phyloP scores from a whole-genome alignment of 495 filamentous ascomycete species.

The Neurospora intermedia region DNA sequence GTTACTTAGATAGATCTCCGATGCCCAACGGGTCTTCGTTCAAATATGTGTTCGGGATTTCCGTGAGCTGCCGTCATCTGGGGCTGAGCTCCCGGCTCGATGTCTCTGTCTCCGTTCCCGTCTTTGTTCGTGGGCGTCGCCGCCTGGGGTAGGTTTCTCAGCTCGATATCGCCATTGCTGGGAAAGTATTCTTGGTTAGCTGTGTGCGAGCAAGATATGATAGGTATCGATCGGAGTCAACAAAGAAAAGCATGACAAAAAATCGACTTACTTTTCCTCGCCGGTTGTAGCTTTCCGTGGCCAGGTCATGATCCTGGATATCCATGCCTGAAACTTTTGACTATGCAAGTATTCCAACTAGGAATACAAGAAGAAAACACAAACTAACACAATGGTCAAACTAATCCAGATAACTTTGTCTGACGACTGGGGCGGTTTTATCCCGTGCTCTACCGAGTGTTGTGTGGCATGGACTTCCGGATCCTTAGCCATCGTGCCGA shows the following conservation, averaged over 20 bases:
- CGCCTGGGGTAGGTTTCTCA: neutral
- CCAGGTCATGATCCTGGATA: neutral
- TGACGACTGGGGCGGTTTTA: neutral
- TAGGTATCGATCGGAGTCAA: neutral
- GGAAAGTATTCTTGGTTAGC: neutral
- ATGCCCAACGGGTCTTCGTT: neutral
- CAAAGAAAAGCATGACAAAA: neutral
- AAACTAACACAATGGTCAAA: neutral
- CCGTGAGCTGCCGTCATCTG: neutral
- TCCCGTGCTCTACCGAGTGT: neutral
- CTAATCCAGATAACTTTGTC: neutral
- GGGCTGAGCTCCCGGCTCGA: neutral
- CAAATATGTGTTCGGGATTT: neutral
- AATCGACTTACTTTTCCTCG: neutral
- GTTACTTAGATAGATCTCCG: neutral
- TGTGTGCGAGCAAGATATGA: neutral
- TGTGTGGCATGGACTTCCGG: neutral
- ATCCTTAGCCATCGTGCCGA: neutral
- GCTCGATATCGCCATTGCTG: neutral
- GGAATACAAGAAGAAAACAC: neutral
- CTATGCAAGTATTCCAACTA: neutral
- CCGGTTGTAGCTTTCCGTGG: neutral
- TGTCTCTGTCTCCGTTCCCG: neutral
- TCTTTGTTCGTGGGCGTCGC: neutral
- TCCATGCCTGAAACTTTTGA: neutral